phyloP scores from a whole-genome alignment of 2,329 filamentous ascomycete genomes.

The Helotiales sp. region DNA sequence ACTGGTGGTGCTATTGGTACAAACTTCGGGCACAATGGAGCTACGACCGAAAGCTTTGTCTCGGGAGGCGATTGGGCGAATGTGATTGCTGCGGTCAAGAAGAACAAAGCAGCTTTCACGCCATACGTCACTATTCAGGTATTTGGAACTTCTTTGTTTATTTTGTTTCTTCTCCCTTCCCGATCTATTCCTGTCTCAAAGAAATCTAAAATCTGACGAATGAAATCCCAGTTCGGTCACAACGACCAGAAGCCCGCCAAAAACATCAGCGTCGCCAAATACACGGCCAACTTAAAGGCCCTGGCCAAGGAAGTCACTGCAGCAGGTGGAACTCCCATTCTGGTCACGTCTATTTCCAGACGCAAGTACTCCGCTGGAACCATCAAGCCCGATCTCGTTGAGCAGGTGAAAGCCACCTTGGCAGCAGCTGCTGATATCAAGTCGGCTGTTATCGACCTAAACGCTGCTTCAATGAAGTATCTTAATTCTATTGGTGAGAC shows the following conservation, averaged over 20 bases:
- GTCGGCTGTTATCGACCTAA: conserved; percentile 50
- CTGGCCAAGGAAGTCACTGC: conserved; percentile 42
- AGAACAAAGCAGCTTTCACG: conserved; percentile 42
- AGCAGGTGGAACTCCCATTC: conserved; percentile 46
- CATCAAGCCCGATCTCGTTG: conserved; percentile 50
- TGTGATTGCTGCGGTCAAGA: conserved; percentile 47
- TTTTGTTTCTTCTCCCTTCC: too few species aligned
- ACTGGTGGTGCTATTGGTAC: conserved; percentile 48
- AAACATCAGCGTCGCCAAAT: conserved; percentile 48
- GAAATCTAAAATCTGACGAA: background rate
- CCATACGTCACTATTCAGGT: conserved; percentile 57
- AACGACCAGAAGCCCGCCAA: conserved; percentile 55
- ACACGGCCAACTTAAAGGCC: conserved; percentile 49
- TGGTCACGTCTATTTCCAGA: conserved; percentile 53
- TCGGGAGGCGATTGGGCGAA: conserved; percentile 52
- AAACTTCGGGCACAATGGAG: conserved; percentile 54
- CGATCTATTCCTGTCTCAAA: background rate
- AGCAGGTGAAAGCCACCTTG: conserved; percentile 48
- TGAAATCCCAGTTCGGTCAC: conserved; percentile 50
- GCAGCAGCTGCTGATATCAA: conserved; percentile 45
- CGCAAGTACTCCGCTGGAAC: conserved; percentile 47
- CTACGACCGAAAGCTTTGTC: conserved; percentile 54
- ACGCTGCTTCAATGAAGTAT: conserved; percentile 50
- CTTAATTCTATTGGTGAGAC: conserved; percentile 52
- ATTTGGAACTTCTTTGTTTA: conserved; percentile 4